Evolutionary conservation across 441 rosid genomes (phyloP), one percentile per base, ranked within the genome.

Genomic region (Francoa sonchifolia): DNA sequence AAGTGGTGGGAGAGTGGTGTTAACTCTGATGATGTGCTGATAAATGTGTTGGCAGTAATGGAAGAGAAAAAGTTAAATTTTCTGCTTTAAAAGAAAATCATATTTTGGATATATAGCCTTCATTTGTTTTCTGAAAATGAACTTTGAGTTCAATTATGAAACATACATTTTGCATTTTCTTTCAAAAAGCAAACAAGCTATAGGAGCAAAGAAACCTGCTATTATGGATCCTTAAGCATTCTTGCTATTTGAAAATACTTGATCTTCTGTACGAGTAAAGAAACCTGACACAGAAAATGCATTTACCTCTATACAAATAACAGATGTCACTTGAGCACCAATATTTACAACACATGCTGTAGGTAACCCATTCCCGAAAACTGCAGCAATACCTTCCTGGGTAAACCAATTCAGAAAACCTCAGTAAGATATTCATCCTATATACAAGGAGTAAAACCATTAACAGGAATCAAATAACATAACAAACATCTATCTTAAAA

Each of bases 351-450:
- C 66, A 56, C 99, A 92, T 31, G 95, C 86, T 4, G 92, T 87
- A 4, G 94, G 72, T 50, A 87, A 66, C 35, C 97, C 97, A 40
- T 87, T 92, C 45, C 99, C 97, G 69, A 92, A 92, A 55, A 71
- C 77, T 42, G 96, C 88, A 42, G 99, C 81, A 50, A 92, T 72
- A 42, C 94, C 95, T 79, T 83, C 97, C 94, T 82, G 71, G 34
- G 28, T 23, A 16, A 37, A 47, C 38, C 32, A 47, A 30, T 36
- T 20, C 49, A 58, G 19, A 45, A 57, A 2, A 37, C 41, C 3
- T 21, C 25, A 21, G 25, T 36, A 52, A 47, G 31, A 54, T 15
- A 5, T 11, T 34, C 42, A 65, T n/a, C n/a, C n/a, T n/a, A n/a
- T 39, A 30, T 23, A 25, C 10, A 36, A 52, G 39, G 33, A 26